Base-by-base conservation (phyloP, 176 grass and related monocot species). In the Themeda triandra region DNA sequence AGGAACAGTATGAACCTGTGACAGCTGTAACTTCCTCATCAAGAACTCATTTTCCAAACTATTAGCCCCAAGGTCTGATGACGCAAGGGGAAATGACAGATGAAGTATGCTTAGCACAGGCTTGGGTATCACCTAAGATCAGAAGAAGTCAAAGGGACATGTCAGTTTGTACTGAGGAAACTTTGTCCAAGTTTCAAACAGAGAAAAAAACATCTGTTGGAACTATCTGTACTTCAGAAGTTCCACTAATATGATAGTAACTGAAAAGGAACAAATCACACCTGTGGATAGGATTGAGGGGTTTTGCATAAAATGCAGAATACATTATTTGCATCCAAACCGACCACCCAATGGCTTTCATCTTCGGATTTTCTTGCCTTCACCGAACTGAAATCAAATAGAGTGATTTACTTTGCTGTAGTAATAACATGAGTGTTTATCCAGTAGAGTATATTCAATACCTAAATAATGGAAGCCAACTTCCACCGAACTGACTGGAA, bases 391-490 rank as follows among this genome's bases (percentile, higher is more conserved):
- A 82, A 90, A 62, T 44, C 36, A 66, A 69, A 73, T 18, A 77
- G 73, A 71, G 24, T 76, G 73, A 53, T 79, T 72, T 84, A 82
- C 69, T 84, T 40, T 30, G 73, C 42, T 76, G 77, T 60, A 56
- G 36, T 21, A 39, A 53, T 67, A 82, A 78, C 32, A 73, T 21
- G 25, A 83, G 64, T 85, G 40, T 32, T 81, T 29, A 85, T 67
- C 11, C 21, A 27, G 71, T 53, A 71, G 48, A 51, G 63, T 69
- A 67, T 46, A 76, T 76, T 63, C 11, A 71, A 73, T 92, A 98
- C 96, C 96, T 98, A 83, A 98, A 98, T 17, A 93, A 70, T n/a
- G 96, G 96, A 94, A 90, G 83, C 96, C 96, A 98, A 44, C 82
- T 93, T 75, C 96, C 93, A 39, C 93, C 83, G 53, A 90, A 95